Percentiles rank a stretch among this genome's conserved stretches.
phyloP scores from a whole-genome alignment of 129 eudicot species.

The Artemisia annua region DNA sequence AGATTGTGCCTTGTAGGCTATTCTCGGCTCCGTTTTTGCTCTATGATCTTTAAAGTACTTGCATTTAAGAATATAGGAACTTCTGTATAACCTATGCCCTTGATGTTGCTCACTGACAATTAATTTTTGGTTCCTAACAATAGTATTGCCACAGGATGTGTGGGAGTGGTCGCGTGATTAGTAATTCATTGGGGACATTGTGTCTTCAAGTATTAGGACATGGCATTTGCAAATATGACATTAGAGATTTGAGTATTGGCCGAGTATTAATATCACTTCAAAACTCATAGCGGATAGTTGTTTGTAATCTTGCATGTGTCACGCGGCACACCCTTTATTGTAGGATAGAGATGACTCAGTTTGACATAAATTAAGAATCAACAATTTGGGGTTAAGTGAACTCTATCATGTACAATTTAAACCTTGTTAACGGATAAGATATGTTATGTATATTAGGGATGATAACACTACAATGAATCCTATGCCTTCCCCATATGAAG shows the following conservation, averaged over 20 bases:
- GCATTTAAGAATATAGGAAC: too few relatives aligned
- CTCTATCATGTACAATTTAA: background rate
- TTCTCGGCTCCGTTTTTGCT: background rate
- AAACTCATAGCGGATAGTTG: conserved; percentile 1
- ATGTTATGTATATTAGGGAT: conserved; percentile 4
- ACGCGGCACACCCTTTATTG: background rate
- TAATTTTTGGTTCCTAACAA: background rate
- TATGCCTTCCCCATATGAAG: background rate
- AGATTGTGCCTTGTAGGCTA: conserved; percentile 13
- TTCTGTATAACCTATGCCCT: background rate
- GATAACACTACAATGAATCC: background rate
- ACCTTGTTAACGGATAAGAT: background rate
- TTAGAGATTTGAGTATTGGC: background rate
- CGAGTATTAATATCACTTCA: too few relatives aligned
- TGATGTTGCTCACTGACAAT: background rate
- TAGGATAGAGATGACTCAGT: background rate
- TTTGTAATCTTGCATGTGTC: background rate
- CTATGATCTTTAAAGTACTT: too few relatives aligned
- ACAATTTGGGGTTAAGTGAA: background rate
- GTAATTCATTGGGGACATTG: too few relatives aligned
- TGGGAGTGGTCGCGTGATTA: background rate
- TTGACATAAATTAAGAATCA: background rate
- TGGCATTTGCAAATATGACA: background rate
- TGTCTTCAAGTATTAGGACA: background rate
- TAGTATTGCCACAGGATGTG: background rate